A percentile compares a stretch with the other conserved stretches of the same genome.
These are phyloP conservation scores for Vigna nakashimae DNA, from an alignment of 306 rosid genomes.

Conservation along the genomic window DNA sequence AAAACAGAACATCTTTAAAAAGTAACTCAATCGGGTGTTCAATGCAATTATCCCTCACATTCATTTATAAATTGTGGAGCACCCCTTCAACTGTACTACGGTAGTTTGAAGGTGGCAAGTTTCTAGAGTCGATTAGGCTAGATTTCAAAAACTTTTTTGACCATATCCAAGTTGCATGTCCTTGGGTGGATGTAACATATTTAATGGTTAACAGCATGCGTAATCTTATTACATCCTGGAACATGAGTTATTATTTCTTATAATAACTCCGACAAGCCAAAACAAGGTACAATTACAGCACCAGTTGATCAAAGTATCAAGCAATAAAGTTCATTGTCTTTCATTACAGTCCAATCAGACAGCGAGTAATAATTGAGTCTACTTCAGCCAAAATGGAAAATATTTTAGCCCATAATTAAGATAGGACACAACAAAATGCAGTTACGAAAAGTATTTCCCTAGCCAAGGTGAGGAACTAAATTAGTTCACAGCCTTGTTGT, in stretches of 20 bases:
- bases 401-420: background rate
- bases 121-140: background rate
- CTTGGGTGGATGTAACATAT: background rate
- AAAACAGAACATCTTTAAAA: background rate
- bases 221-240: background rate
- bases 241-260: no score
- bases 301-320: slow-evolving; percentile 28
- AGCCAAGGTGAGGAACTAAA: slow-evolving; percentile 31
- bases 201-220: slow-evolving; percentile 34
- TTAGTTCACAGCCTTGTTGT: slow-evolving; percentile 56
- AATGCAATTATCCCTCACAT: background rate
- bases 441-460: slow-evolving; percentile 39
- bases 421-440: slow-evolving; percentile 40
- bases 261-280: slow-evolving; percentile 32
- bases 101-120: background rate
- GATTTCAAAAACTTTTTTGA: background rate
- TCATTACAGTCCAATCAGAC: slow-evolving; percentile 35
- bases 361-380: slow-evolving; percentile 38
- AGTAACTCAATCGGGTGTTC: background rate
- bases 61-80: background rate
- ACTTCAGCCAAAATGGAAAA: background rate
- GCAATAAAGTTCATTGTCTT: slow-evolving; percentile 30
- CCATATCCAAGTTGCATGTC: background rate
- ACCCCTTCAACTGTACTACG: background rate
- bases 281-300: slow-evolving; percentile 20